Percentiles rank a stretch among this genome's conserved stretches.
These are phyloP conservation scores for Ascochyta pisi DNA, from an alignment of 2,329 filamentous ascomycete species.

Conservation along the genomic window DNA sequence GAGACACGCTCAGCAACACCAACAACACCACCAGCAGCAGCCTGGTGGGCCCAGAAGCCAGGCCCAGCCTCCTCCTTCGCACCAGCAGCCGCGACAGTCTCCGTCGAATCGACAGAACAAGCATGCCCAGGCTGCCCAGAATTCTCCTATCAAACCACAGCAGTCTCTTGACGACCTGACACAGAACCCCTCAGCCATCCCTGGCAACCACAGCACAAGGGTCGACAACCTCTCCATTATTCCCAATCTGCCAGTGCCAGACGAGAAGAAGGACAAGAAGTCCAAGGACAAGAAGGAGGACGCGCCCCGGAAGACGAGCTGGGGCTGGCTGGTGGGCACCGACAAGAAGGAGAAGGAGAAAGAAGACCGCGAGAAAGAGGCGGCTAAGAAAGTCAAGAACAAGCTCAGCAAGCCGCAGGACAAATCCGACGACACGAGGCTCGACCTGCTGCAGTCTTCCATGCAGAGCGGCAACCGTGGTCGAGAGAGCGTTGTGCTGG, in stretches of 20 bases:
- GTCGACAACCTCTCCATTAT: conserved; percentile 83
- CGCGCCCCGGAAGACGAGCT: conserved; percentile 75
- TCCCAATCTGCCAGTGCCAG: conserved; percentile 69
- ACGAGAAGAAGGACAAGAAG: conserved; percentile 79
- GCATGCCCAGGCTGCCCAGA: conserved; percentile 40
- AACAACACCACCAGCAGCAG: conserved; percentile 28
- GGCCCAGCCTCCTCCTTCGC: conserved; percentile 20
- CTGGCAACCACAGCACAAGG: conserved; percentile 69
- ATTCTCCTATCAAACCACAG: conserved; percentile 49
- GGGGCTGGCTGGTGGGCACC: conserved; percentile 75
- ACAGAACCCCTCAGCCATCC: conserved; percentile 70
- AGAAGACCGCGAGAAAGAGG: conserved; percentile 50
- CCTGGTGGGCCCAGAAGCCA: conserved; percentile 23
- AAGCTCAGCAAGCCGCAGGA: conserved; percentile 70
- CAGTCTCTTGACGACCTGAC: conserved; percentile 70
- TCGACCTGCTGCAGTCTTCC: conserved; percentile 87
- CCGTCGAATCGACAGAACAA: conserved; percentile 33
- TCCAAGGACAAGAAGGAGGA: conserved; percentile 75
- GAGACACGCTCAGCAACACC: conserved; percentile 41
- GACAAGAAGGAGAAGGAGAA: conserved; percentile 59
- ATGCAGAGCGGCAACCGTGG: conserved; percentile 71
- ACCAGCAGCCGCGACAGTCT: conserved; percentile 32
- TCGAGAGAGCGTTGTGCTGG: conserved; percentile 83
- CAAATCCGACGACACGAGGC: conserved; percentile 72
- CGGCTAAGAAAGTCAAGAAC: conserved; percentile 58